A percentile compares a stretch with the other conserved stretches of the same genome.
Conservation (phyloP, 306 rosid genomes). For the Medicago ruthenica region DNA sequence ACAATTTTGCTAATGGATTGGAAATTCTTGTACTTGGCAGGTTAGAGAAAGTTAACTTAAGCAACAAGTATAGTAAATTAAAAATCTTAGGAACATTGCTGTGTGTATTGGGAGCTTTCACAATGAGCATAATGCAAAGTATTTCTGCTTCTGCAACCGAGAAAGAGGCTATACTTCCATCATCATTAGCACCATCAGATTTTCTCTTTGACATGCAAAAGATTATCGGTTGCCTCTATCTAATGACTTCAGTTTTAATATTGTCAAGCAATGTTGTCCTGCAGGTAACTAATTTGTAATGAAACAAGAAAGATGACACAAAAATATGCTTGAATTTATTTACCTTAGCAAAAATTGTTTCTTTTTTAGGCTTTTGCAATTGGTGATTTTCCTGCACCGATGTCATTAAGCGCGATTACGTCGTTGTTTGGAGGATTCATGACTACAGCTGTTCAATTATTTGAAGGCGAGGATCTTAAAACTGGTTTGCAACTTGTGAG, state of each 20-base stretch:
- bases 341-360: neutral
- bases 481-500: slow-evolving; percentile 52
- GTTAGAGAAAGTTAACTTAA: slow-evolving; percentile 70
- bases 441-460: slow-evolving; percentile 53
- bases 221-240: slow-evolving; percentile 76
- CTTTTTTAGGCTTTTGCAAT: slow-evolving; percentile 65
- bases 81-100: slow-evolving; percentile 81
- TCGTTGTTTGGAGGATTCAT: slow-evolving; percentile 67
- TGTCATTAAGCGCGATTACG: slow-evolving; percentile 70
- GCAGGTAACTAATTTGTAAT: slow-evolving; percentile 62
- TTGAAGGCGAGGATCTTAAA: slow-evolving; percentile 49
- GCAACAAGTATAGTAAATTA: slow-evolving; percentile 65
- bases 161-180: slow-evolving; percentile 19
- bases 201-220: slow-evolving; percentile 59
- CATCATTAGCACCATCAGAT: slow-evolving; percentile 30
- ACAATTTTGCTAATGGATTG: neutral
- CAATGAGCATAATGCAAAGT: slow-evolving; percentile 83
- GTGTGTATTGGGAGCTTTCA: slow-evolving; percentile 76
- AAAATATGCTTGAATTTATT: slow-evolving; percentile 1
- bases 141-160: slow-evolving; percentile 31
- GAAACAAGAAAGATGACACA: neutral
- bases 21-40: slow-evolving; percentile 50
- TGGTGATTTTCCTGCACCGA: slow-evolving; percentile 80
- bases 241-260: slow-evolving; percentile 59
- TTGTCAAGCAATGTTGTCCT: slow-evolving; percentile 69